Base-by-base conservation (phyloP, 768 basidiomycete species). In the Mycena amicta region DNA sequence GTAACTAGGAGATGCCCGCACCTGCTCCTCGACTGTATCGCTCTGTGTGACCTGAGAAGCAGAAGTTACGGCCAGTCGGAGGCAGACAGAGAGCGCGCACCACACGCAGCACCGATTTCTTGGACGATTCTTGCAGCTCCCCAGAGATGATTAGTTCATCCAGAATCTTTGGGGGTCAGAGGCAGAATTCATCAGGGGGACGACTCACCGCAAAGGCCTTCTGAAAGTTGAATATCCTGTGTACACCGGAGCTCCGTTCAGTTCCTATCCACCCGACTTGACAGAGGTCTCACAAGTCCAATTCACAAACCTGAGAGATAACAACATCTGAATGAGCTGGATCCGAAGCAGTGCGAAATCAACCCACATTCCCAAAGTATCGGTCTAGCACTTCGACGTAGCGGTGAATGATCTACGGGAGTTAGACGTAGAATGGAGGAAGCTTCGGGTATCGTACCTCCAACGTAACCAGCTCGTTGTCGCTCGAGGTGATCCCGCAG, bases 141-240 rank as follows among this genome's bases (percentile, higher is more conserved):
- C 90, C 90, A 12, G 89, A 86, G 50, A 92, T 91, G 67, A 93
- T 89, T 52, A 92, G 78, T 70, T 93, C 90, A 66, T 93, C 90
- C 46, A 93, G 73, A 61, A 93, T 86, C 83, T 85, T 52, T 12
- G 33, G 33, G 0, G 16, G 22, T 40, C 11, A 28, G 53, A 62
- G 26, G 29, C 28, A 15, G 33, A n/a, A 26, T 16, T 23, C 3
- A 55, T 37, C 11, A 20, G 33, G 40, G 49, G 25, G 26, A 18
- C 37, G 27, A 68, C 78, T 45, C 60, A 85, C 89, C 1, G 90
- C 86, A 72, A 88, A 93, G 13, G 90, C 90, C 71, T 93, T 93
- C 67, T 92, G 90, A 68, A 92, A 93, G 77, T 92, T 92, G 82
- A 93, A 93, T 63, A 93, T 92, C 51, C 87, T 89, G 61, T 22